Base-by-base conservation (phyloP, 306 rosid species). In the Quercus alba region DNA sequence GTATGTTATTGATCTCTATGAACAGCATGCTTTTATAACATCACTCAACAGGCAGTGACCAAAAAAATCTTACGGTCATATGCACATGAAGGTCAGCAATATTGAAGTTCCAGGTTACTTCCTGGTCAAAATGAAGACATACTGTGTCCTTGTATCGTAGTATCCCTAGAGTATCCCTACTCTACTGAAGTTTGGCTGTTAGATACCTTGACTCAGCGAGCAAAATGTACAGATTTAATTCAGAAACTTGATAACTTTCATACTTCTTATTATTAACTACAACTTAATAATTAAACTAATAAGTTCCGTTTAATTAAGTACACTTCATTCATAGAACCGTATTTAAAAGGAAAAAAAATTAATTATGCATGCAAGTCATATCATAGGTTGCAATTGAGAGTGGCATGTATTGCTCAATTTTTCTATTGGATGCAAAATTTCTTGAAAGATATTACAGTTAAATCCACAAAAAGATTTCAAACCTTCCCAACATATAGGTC, bases 401-500 rank as follows among this genome's bases (percentile, higher is more conserved):
- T 63, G 20, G 41, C 8, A 3, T 19, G 52, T 35, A 35, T 21
- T 21, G 3, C 41, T 44, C n/a, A n/a, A 25, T 15, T 71, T 71
- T 49, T 71, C 31, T 44, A 11, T 44, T 12, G 55, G 33, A 51
- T 18, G 26, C 15, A 15, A 70, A 13, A 2, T 56, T 15, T 56
- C 13, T 13, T 10, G 4, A 11, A 13, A 58, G 3, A 1, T 5
- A 6, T 46, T 59, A n/a, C 62, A 52, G 31, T 18, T 70, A 49
- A 20, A 30, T 67, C 20, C 20, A 17, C 18, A 21, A 14, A n/a
- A 41, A n/a, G 72, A 75, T 17, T 44, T 18, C 20, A 49, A 73
- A 95, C 99, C 99, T 95, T 95, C 66, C 99, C 99, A 64, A 95
- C 99, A 61, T 95, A 95, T 31, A 95, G 99, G 67, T 95, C 99